Conservation (phyloP, 805 yeast species). For the Cyberlindnera euphorbiae region DNA sequence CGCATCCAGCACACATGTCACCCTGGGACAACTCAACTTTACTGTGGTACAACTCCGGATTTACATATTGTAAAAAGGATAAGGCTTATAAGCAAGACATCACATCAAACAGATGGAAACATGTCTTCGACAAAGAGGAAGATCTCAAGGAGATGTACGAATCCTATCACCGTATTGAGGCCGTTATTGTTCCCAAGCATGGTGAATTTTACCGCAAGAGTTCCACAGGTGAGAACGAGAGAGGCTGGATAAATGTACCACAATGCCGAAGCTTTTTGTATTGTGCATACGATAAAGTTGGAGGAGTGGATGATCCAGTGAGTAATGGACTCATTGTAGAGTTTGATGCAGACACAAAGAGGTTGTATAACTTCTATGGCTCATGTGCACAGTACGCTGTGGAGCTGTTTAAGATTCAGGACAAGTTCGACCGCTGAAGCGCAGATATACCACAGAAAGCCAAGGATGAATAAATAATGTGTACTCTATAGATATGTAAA, state of each 20-base stretch:
- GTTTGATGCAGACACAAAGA: conserved; percentile 14
- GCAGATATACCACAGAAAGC: too few species aligned
- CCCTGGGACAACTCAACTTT: conserved; percentile 43
- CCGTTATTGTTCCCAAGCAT: conserved; percentile 47
- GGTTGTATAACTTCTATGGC: conserved; percentile 32
- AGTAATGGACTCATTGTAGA: conserved; percentile 20
- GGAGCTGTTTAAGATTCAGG: conserved; percentile 1
- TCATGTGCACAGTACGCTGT: conserved; percentile 14
- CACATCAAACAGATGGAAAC: conserved; percentile 18
- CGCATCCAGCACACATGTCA: conserved; percentile 56
- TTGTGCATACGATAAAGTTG: conserved; percentile 56
- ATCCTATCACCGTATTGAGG: conserved; percentile 35
- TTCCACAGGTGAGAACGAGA: conserved; percentile 39
- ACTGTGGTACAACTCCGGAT: conserved; percentile 60
- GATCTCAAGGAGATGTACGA: conserved; percentile 32
- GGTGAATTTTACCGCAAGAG: conserved; percentile 29
- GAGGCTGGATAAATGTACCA: conserved; percentile 42
- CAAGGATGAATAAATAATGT: neutral
- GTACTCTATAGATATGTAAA: too few species aligned
- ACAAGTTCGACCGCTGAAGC: too few species aligned
- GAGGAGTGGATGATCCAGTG: conserved; percentile 27
- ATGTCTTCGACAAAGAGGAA: conserved; percentile 10
- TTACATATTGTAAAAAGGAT: conserved; percentile 39
- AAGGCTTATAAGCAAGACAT: conserved; percentile 31
- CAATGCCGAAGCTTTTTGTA: conserved; percentile 47